Evolutionary conservation across 768 basidiomycete species (phyloP).

Genomic region (Boletellus ananas): DNA sequence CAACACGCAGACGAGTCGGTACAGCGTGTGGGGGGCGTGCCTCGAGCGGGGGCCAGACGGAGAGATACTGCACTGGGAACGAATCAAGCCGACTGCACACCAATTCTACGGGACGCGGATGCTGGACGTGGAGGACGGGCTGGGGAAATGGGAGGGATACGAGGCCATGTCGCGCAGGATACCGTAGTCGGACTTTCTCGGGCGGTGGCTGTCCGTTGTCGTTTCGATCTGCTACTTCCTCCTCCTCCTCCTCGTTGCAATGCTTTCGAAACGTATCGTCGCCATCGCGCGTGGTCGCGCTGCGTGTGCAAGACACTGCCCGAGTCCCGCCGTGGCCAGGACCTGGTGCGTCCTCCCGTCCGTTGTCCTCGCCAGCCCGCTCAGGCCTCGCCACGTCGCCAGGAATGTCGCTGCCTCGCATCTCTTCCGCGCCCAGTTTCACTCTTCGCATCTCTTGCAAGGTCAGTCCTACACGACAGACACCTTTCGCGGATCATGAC

Average conservation of each 20-base stretch:
- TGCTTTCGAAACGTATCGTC: constrained; percentile 71
- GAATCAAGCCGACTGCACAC: constrained; percentile 55
- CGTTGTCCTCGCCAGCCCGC: not conserved
- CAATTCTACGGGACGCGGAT: constrained; percentile 65
- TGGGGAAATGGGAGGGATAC: constrained; percentile 70
- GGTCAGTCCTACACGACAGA: constrained; percentile 43
- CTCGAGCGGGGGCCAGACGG: constrained; percentile 52
- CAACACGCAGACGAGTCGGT: constrained; percentile 45
- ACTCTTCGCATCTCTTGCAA: constrained; percentile 64
- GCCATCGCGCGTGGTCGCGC: constrained; percentile 60
- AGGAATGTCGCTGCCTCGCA: constrained; percentile 48
- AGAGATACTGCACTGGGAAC: constrained; percentile 49
- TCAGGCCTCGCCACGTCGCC: constrained; percentile 3
- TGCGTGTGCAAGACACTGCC: constrained; percentile 37
- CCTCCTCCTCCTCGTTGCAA: constrained; percentile 32
- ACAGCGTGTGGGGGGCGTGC: constrained; percentile 58
- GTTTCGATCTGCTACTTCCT: not conserved
- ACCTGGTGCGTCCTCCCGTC: constrained; percentile 42
- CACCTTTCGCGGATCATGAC: constrained; percentile 9
- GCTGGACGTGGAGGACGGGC: constrained; percentile 50
- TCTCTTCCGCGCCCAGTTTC: constrained; percentile 58
- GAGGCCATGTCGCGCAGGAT: constrained; percentile 42
- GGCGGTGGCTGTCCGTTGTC: constrained; percentile 16
- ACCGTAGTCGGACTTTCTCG: constrained; percentile 11
- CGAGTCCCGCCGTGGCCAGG: constrained; percentile 35